Conservation (phyloP, 2,329 filamentous ascomycete genomes). For the Curvularia hawaiiensis region DNA sequence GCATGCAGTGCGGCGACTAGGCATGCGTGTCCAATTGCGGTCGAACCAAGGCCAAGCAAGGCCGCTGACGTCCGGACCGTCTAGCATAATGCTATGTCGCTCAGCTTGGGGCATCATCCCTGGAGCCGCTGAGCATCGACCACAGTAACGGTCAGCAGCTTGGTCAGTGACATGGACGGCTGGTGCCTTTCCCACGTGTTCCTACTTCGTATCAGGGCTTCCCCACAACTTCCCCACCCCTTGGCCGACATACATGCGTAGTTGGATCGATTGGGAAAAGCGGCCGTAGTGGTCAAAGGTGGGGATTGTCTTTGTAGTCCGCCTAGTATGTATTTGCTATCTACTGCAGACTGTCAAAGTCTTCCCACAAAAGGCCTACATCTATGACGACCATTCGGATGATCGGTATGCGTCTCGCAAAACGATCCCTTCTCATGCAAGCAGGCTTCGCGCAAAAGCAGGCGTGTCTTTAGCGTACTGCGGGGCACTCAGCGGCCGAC, state of each 20-base stretch:
- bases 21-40: not conserved
- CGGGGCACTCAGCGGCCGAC: not conserved
- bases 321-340: not conserved
- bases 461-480: not conserved
- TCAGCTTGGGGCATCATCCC: constrained; percentile 12
- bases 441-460: not conserved
- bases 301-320: not conserved
- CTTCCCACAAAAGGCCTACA: not conserved
- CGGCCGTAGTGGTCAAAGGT: not conserved
- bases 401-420: not conserved
- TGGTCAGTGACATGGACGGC: not conserved
- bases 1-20: not conserved
- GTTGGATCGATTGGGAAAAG: not conserved
- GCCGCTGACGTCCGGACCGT: constrained; percentile 3
- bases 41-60: constrained; percentile 4
- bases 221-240: not conserved
- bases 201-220: not conserved
- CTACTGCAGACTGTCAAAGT: not conserved
- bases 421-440: not conserved
- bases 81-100: constrained; percentile 12
- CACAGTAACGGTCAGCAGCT: not conserved
- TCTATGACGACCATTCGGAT: not conserved
- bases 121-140: not conserved
- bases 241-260: no score
- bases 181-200: not conserved